Evolutionary conservation across 202 grass and related monocot species (phyloP).

Genomic region (Elaeis oleifera): DNA sequence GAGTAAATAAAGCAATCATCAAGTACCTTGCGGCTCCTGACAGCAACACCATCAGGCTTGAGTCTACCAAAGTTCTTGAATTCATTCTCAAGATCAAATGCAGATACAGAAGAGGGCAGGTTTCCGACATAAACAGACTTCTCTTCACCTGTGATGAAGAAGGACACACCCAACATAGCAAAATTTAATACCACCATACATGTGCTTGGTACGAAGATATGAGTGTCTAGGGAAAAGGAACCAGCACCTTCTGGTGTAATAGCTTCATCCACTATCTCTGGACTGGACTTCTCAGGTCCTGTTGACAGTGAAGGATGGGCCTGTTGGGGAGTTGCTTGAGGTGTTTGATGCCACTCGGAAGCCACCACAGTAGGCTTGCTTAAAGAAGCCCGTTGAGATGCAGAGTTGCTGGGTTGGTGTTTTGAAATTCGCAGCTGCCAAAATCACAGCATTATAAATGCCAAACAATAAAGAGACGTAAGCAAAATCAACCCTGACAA

Average conservation of each 20-base stretch:
- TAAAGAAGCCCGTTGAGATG: conserved; percentile 32
- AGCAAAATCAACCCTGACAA: not conserved
- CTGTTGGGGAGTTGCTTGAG: conserved; percentile 24
- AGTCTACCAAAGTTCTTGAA: conserved; percentile 81
- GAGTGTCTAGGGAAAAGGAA: not conserved
- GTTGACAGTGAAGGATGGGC: conserved; percentile 19
- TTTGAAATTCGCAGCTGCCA: conserved; percentile 63
- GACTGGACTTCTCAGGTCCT: conserved; percentile 32
- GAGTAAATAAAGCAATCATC: not conserved
- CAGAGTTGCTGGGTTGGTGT: conserved; percentile 31
- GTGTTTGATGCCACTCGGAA: conserved; percentile 38
- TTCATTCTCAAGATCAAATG: conserved; percentile 67
- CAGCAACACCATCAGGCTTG: conserved; percentile 77
- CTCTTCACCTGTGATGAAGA: conserved; percentile 39
- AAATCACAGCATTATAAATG: conserved; percentile 8
- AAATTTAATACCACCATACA: too few species aligned
- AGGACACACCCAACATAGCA: not conserved
- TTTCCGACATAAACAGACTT: conserved; percentile 98
- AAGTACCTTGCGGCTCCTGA: conserved; percentile 90
- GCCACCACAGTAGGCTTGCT: conserved; percentile 31
- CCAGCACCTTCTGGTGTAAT: conserved; percentile 62
- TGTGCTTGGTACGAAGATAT: too few species aligned
- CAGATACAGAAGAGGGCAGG: conserved; percentile 49
- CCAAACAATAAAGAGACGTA: not conserved
- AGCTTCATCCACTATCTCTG: conserved; percentile 44